Evolutionary conservation across 169 alveolate species (phyloP).

Genomic region (Neospora caninum): DNA sequence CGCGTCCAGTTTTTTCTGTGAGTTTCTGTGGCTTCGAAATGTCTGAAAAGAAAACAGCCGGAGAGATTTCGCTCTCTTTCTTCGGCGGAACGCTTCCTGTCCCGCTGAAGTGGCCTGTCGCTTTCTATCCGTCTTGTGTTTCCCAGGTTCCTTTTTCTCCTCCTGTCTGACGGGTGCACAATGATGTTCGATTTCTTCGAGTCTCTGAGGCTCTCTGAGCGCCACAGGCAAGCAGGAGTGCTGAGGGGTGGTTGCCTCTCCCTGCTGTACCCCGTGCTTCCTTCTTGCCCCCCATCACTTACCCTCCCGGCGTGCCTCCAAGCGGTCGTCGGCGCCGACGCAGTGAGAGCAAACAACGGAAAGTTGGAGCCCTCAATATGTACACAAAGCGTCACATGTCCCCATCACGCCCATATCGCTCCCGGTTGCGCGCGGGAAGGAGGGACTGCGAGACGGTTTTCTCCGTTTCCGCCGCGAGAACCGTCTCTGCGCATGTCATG

Average conservation of each 20-base stretch:
- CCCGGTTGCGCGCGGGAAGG: no score
- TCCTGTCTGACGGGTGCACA: conserved; percentile 6
- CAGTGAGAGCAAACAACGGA: neutral
- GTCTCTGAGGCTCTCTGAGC: neutral
- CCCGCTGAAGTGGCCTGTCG: no score
- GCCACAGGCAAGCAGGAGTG: neutral
- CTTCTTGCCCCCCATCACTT: neutral
- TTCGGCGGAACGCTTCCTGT: no score
- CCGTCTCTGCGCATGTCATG: no score
- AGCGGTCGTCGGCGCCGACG: neutral
- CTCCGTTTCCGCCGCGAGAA: no score
- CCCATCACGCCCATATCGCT: no score
- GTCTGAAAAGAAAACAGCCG: no score
- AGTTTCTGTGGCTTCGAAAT: no score
- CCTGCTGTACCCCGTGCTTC: conserved; percentile 20
- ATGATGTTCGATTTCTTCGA: neutral
- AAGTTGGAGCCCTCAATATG: neutral
- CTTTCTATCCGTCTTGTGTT: neutral
- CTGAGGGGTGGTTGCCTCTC: neutral
- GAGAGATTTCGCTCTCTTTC: no score
- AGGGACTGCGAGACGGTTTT: no score
- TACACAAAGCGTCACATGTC: no score
- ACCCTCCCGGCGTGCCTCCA: conserved; percentile 5
- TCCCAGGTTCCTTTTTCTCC: conserved; percentile 24
- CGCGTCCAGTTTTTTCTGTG: no score